Percentiles rank a stretch among this genome's conserved stretches.
These are phyloP conservation scores for Cytospora mali DNA, from an alignment of 2,329 filamentous ascomycete genomes.

Conservation along the genomic window DNA sequence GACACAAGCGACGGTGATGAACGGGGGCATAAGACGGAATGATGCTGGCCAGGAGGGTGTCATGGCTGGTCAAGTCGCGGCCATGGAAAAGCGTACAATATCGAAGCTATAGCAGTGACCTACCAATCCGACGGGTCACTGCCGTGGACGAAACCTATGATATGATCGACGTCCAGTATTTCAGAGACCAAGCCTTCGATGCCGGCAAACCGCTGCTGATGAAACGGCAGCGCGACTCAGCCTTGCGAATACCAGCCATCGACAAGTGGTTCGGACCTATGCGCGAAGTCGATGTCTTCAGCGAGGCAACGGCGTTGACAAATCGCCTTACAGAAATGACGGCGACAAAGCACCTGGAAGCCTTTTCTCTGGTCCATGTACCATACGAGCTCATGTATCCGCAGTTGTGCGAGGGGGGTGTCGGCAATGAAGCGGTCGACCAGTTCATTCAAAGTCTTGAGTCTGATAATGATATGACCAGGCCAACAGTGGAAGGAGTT, in stretches of 20 bases:
- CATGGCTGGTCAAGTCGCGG: neutral
- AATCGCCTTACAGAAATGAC: neutral
- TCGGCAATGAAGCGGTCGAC: slow-evolving; percentile 1
- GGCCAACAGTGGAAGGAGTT: neutral
- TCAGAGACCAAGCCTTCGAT: slow-evolving; percentile 12
- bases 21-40: neutral
- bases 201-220: slow-evolving; percentile 20
- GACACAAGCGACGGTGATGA: neutral
- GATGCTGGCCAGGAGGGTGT: neutral
- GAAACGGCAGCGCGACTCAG: slow-evolving; percentile 5
- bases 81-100: neutral
- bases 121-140: neutral
- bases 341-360: slow-evolving; percentile 14
- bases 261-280: slow-evolving; percentile 20
- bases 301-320: neutral
- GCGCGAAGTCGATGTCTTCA: neutral
- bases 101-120: slow-evolving; percentile 7
- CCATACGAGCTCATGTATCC: slow-evolving; percentile 28
- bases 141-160: slow-evolving; percentile 8
- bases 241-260: slow-evolving; percentile 13
- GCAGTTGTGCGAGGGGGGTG: neutral
- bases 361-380: slow-evolving; percentile 6
- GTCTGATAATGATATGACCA: neutral
- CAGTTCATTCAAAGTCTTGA: slow-evolving; percentile 15
- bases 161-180: neutral